Evolutionary conservation across 2,329 filamentous ascomycete species (phyloP), one percentile per base, ranked within the genome.

Genomic region (Ophiocordyceps sinensis): DNA sequence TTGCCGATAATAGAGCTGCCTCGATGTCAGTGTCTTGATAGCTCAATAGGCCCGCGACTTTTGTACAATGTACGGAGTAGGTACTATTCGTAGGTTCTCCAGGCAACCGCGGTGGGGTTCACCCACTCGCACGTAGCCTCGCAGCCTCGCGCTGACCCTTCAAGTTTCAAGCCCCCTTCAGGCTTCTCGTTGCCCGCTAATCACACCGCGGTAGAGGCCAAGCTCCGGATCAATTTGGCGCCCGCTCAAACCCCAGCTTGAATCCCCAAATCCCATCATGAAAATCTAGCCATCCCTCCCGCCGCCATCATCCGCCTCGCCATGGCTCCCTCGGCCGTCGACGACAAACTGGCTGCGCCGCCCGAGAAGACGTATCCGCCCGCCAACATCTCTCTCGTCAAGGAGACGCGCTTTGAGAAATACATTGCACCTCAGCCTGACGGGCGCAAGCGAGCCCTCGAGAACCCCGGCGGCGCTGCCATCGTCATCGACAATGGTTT

Each of bases 401-500:
- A 73, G 53, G 79, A 82, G 54, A 70, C 67, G 44, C 70, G 65
- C 47, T 80, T 79, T 53, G 74, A 78, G 46, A 69, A 69, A 45
- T 70, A 63, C 42, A 62, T 73, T 31, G 60, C 67, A 28, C 62
- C 70, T 2, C 67, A 75, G 51, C 64, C 69, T 9, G 80, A 89
- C 53, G 85, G 83, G 38, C 87, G 82, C 55, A 71, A 75, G 52
- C 70, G 73, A 50, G 88, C 85, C 45, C 70, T 74, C 39, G 64
- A 74, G 43, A 64, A 71, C 17, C 60, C 70, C 14, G 71, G 66
- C 43, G 65, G 67, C 37, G 83, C 79, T 40, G 85, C 87, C 39
- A 95, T 98, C 54, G 85, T 98, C 47, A 96, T 98, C 56, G 91
- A 98, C 66, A 95, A 95, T 82, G 91, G 88, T 93, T 35, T 7